phyloP scores from a whole-genome alignment of 768 basidiomycete species.

The Pulveroboletus sp. region DNA sequence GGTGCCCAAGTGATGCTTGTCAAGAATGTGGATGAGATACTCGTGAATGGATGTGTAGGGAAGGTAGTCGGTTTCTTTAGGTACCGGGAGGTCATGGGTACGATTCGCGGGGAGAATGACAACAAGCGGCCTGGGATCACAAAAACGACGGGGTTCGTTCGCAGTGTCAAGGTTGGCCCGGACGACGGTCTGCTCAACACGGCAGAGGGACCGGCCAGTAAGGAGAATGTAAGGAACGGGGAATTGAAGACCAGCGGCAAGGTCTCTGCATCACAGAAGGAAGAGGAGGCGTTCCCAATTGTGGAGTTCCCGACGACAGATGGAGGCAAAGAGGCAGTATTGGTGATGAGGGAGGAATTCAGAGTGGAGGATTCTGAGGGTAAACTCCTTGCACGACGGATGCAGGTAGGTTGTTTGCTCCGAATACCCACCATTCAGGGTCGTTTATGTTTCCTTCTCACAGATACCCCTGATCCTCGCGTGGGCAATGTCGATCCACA shows the following conservation, averaged over 20 bases:
- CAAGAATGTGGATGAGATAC: conserved; percentile 55
- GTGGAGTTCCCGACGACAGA: conserved; percentile 43
- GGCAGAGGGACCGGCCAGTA: conserved; percentile 13
- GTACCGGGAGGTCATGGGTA: conserved; percentile 18
- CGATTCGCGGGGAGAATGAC: conserved; percentile 20
- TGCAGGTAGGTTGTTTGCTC: conserved; percentile 31
- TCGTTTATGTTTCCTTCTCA: background rate
- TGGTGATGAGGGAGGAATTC: conserved; percentile 51
- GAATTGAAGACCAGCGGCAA: conserved; percentile 21
- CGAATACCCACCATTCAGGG: background rate
- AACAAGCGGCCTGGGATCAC: conserved; percentile 17
- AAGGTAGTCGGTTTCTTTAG: conserved; percentile 50
- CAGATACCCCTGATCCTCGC: conserved; percentile 71
- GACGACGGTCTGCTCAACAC: conserved; percentile 24
- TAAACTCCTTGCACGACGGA: conserved; percentile 42
- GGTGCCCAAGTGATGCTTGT: conserved; percentile 67
- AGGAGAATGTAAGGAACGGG: conserved; percentile 31
- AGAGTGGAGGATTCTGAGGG: conserved; percentile 50
- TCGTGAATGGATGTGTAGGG: conserved; percentile 72
- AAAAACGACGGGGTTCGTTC: conserved; percentile 33
- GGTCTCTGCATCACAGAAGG: conserved; percentile 30
- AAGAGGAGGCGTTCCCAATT: conserved; percentile 41
- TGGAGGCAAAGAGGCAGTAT: conserved; percentile 41
- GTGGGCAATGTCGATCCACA: conserved; percentile 78
- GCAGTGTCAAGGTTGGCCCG: conserved; percentile 29